Conservation (phyloP, 768 basidiomycete genomes). For the Psilocybe sp. region DNA sequence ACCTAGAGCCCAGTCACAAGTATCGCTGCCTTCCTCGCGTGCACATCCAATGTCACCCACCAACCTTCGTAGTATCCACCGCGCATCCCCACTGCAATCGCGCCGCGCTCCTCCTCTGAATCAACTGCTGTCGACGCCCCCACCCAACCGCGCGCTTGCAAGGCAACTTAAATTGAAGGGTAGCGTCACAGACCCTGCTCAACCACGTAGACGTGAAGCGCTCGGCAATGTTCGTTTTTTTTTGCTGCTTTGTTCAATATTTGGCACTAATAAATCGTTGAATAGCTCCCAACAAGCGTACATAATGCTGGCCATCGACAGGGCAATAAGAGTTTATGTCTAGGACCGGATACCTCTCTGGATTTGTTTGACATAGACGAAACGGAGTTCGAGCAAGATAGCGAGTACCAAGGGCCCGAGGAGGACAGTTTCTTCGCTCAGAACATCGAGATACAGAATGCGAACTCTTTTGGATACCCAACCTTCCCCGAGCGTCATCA, state of each 20-base stretch:
- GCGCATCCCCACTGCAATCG: slow-evolving; percentile 31
- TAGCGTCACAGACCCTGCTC: slow-evolving; percentile 70
- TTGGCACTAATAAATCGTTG: not conserved
- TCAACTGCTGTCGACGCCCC: slow-evolving; percentile 56
- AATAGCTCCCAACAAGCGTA: slow-evolving; percentile 28
- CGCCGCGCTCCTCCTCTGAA: slow-evolving; percentile 28
- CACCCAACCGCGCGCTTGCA: slow-evolving; percentile 57
- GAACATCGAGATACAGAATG: slow-evolving; percentile 26
- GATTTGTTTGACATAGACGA: slow-evolving; percentile 78
- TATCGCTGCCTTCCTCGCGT: slow-evolving; percentile 31
- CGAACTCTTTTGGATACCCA: slow-evolving; percentile 34
- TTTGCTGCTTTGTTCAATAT: slow-evolving; percentile 10
- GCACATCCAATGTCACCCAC: slow-evolving; percentile 35
- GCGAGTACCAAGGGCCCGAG: slow-evolving; percentile 30
- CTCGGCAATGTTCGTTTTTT: slow-evolving; percentile 34
- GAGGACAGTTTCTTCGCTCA: slow-evolving; percentile 37
- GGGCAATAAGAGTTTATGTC: slow-evolving; percentile 29
- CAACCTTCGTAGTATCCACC: slow-evolving; percentile 24
- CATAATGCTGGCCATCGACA: slow-evolving; percentile 25
- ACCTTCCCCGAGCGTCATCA: slow-evolving; percentile 17
- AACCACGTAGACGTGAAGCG: slow-evolving; percentile 42
- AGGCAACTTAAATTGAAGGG: slow-evolving; percentile 64
- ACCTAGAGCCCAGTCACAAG: slow-evolving; percentile 59
- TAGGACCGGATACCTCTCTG: slow-evolving; percentile 41
- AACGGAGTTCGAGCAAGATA: slow-evolving; percentile 55